Evolutionary conservation across 2,329 filamentous ascomycete species (phyloP), one percentile per base, ranked within the genome.

Genomic region (Alternaria hordeiaustralica): DNA sequence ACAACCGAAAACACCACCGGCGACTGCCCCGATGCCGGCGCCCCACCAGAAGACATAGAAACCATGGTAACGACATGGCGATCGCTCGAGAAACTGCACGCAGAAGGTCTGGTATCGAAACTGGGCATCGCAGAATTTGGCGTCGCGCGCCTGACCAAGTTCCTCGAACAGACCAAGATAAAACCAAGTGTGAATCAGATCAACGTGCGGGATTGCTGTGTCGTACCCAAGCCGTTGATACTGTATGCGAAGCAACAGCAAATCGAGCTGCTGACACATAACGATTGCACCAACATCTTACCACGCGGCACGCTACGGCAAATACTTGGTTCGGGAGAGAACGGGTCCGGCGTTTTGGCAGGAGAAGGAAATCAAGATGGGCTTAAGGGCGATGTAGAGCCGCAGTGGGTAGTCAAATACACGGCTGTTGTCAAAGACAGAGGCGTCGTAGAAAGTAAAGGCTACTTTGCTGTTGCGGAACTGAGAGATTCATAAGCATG

Each of bases 381-480:
- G 0, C 83, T 97, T 61, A 85, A 87, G 70, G 94, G 93, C 5
- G 89, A 97, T 68, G 86, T 98, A 53, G 87, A 88, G 62, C 94
- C 96, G 26, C 90, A 95, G 78, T 99, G 96, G 95, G 96, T 98
- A 26, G 91, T 95, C 70, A 97, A 98, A 79, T 99, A 99, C 79
- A 97, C 95, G 41, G 96, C 96, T 1, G 95, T 98, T 62, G 93
- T 98, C 44, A 92, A 92, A 79, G 92, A 98, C 78, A 87, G 96
- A 58, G 96, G 96, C 13, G 96, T 99, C 9, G 95, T 99, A 69
- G 96, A 99, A 84, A 97, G 96, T 78, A 99, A 98, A 84, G 96
- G 96, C 8, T 98, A 97, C 81, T 97, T 97, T 84, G 95, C 95
- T 2, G 89, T 90, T 20, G 95, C 94, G 4, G 90, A 93, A 76